Conservation (phyloP, 257 asterid genomes). For the Petunia secreta region DNA sequence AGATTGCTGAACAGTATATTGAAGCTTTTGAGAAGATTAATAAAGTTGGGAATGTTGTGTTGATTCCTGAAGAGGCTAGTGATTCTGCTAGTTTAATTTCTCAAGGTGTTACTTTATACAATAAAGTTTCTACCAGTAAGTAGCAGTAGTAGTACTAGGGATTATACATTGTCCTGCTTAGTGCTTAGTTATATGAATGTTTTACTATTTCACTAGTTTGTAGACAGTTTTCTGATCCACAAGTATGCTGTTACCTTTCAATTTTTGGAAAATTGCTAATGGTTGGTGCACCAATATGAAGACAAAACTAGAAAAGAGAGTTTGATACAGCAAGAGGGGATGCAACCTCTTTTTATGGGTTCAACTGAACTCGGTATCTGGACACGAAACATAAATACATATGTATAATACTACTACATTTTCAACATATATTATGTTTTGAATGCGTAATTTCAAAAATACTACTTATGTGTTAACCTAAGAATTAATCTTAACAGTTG, state of each 20-base stretch:
- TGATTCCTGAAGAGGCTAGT: constrained; percentile 23
- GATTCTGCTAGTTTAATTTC: neutral
- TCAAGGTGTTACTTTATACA: constrained; percentile 21
- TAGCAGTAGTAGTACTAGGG: neutral
- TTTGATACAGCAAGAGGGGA: neutral
- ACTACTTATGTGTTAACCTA: no score
- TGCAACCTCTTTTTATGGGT: no score
- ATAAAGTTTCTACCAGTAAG: constrained; percentile 15
- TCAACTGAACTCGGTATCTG: no score
- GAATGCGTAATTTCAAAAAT: no score
- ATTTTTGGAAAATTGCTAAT: neutral
- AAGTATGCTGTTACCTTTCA: neutral
- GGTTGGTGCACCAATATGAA: neutral
- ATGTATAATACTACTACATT: no score
- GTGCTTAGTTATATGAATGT: neutral
- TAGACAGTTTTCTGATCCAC: neutral
- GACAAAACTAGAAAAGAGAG: neutral
- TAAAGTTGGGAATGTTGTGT: neutral
- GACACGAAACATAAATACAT: no score
- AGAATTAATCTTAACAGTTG: no score
- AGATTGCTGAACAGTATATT: constrained; percentile 30
- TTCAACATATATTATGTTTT: no score
- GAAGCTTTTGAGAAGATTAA: constrained; percentile 27
- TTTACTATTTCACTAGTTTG: neutral
- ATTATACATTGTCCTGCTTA: neutral